Percentiles rank a stretch among this genome's conserved stretches.
phyloP scores from a whole-genome alignment of 2,329 filamentous ascomycete species.

The Emergomyces pasteurianus region DNA sequence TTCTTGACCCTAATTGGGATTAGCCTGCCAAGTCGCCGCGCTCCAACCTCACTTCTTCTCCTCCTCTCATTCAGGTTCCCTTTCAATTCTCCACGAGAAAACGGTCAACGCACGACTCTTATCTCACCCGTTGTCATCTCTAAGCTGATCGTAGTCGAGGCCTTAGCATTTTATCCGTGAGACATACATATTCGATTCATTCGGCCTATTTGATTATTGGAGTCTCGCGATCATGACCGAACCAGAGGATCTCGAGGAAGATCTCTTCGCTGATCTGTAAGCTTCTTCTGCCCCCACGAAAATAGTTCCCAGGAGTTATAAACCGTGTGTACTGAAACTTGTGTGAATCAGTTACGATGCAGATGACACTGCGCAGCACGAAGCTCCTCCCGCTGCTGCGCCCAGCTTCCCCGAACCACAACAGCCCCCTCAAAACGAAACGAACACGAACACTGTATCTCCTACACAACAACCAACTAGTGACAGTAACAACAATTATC shows the following conservation, averaged over 20 bases:
- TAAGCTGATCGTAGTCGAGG: background rate
- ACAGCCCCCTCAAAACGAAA: slow-evolving; percentile 15
- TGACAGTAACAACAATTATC: slow-evolving; percentile 19
- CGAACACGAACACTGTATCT: slow-evolving; percentile 10
- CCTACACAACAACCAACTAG: slow-evolving; percentile 20
- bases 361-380: slow-evolving; percentile 40
- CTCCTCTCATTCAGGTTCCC: slow-evolving; percentile 7
- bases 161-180: background rate
- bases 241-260: slow-evolving; percentile 72
- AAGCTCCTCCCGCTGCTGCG: slow-evolving; percentile 21
- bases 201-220: background rate
- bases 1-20: slow-evolving; percentile 1
- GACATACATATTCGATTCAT: background rate
- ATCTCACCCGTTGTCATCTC: background rate
- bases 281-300: slow-evolving; percentile 26
- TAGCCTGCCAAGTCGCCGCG: slow-evolving; percentile 10
- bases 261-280: slow-evolving; percentile 92
- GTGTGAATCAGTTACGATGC: slow-evolving; percentile 49
- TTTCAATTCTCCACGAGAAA: background rate
- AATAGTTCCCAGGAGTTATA: background rate
- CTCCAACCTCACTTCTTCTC: slow-evolving; percentile 11
- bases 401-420: slow-evolving; percentile 26
- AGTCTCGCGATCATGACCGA: slow-evolving; percentile 51
- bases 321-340: slow-evolving; percentile 4
- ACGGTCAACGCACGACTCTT: background rate